Evolutionary conservation across 148 eudicot genomes (phyloP).

Genomic region (Drosera capensis): DNA sequence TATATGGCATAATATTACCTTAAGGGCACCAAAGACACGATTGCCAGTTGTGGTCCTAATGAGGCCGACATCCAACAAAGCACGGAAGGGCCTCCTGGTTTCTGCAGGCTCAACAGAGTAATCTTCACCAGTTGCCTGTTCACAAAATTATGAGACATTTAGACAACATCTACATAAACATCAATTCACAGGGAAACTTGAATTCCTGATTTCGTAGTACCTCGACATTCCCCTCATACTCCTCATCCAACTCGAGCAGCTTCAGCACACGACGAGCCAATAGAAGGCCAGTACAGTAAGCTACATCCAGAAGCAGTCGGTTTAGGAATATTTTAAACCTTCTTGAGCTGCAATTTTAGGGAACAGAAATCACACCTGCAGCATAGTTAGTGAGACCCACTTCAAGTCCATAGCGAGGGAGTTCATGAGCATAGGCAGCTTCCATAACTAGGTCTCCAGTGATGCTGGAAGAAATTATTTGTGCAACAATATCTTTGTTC

Average conservation of each 20-base stretch:
- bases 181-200: background rate
- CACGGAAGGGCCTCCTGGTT: constrained; percentile 77
- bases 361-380: constrained; percentile 26
- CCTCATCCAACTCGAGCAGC: constrained; percentile 54
- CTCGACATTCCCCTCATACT: constrained; percentile 68
- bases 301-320: constrained; percentile 7
- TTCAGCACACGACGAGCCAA: constrained; percentile 61
- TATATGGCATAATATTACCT: too few species aligned
- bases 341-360: too few species aligned
- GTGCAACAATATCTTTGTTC: constrained; percentile 61
- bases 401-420: constrained; percentile 61
- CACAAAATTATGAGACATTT: background rate
- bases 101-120: constrained; percentile 74
- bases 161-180: background rate
- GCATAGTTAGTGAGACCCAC: constrained; percentile 72
- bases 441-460: constrained; percentile 58
- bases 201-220: too few species aligned
- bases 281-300: constrained; percentile 69
- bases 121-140: constrained; percentile 72
- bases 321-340: background rate
- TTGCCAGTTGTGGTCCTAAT: constrained; percentile 64
- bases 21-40: constrained; percentile 77
- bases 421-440: constrained; percentile 68
- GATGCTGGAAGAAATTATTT: constrained; percentile 53
- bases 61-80: constrained; percentile 81